phyloP scores from a whole-genome alignment of 306 rosid genomes.

The Fragaria nilgerrensis region DNA sequence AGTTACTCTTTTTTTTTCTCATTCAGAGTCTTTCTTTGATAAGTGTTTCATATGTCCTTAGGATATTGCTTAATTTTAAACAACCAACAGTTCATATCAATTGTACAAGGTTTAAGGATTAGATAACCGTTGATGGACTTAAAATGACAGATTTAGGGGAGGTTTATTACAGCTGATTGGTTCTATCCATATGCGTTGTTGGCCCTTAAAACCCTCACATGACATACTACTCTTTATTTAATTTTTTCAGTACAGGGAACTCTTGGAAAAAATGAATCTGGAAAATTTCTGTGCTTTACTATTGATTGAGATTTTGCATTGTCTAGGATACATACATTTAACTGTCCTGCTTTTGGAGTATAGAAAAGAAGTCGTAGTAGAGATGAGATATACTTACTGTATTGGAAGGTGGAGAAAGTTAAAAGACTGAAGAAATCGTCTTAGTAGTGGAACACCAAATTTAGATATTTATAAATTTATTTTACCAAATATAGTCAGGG shows the following conservation, averaged over 20 bases:
- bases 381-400: neutral
- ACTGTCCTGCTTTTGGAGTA: neutral
- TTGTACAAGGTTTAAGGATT: neutral
- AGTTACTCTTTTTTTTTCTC: constrained; percentile 14
- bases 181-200: neutral
- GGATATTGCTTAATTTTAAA: neutral
- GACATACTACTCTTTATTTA: neutral
- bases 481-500: no score
- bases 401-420: neutral
- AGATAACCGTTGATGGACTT: neutral
- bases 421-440: neutral
- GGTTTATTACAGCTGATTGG: neutral
- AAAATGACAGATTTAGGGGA: neutral
- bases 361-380: neutral
- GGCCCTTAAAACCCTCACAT: neutral
- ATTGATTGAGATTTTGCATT: neutral
- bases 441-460: neutral
- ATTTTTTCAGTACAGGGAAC: no score
- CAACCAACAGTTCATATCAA: neutral
- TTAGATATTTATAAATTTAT: no score
- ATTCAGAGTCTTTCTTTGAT: constrained; percentile 3
- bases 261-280: neutral
- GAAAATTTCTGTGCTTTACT: neutral
- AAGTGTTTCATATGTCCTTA: neutral
- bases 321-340: neutral